Base-by-base conservation (phyloP, 371 early-diverging fungal species). In the Entomophthora muscae region DNA sequence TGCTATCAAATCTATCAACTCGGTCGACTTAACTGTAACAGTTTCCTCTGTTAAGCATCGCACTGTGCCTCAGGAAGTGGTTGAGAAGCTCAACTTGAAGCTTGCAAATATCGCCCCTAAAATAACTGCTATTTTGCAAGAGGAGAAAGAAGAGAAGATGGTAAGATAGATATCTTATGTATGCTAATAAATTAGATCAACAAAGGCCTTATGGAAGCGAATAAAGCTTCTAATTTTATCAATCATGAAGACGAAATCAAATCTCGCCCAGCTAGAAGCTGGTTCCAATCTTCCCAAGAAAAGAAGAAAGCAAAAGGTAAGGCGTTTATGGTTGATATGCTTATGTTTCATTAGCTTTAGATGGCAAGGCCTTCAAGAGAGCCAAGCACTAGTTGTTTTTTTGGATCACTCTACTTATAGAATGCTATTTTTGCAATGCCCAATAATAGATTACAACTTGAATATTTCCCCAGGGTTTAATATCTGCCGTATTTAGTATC, bases 121-220 rank as follows among this genome's bases (percentile, higher is more conserved):
- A 65, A 82, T 96, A 61, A 76, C 86, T 68, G 86, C 84, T 57
- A 79, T 96, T 32, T 70, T 89, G 62, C 73, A 75, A 10, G 88
- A 93, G 75, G 94, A 95, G 72, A 86, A 90, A 68, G 81, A 85
- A 67, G 94, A 95, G 65, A 81, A 79, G 70, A 75, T 69, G 57
- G 51, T 80, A 24, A 62, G 64, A 27, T 3, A 7, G 24, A 28
- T 27, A 24, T 27, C 17, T 23, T 24, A 51, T 1, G 54, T 7
- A 27, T 22, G 23, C 26, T 13, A 21, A 29, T 30, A 22, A 27
- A 27, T 23, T 66, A 73, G 65, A 33, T 92, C 12, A 70, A 77
- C 31, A 77, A 83, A 58, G 86, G 93, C 0, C 96, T 95, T 65
- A 95, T 92, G 95, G 82, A 94, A 71, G 68, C 92, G 32, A 78